phyloP scores from a whole-genome alignment of 306 rosid genomes.

The Hippophae rhamnoides region DNA sequence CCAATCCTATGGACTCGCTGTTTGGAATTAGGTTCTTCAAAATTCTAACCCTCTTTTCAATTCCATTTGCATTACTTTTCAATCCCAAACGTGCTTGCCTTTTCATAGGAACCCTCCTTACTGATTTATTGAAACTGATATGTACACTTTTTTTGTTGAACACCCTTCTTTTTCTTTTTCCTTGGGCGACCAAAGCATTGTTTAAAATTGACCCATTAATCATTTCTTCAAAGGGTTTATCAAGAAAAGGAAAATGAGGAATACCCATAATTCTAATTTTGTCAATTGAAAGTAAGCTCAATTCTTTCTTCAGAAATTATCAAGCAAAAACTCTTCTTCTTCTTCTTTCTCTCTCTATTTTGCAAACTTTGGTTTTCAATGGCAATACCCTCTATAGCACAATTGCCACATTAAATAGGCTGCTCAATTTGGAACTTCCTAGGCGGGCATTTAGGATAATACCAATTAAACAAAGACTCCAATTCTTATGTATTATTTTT shows the following conservation, averaged over 20 bases:
- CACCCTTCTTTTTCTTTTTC: conserved; percentile 11
- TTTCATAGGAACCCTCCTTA: conserved; percentile 38
- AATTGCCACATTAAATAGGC: conserved; percentile 13
- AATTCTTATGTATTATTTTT: background rate
- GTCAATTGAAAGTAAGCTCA: too few species aligned
- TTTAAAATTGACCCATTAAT: conserved; percentile 27
- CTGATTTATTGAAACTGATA: conserved; percentile 16
- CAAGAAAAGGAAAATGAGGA: conserved; percentile 31
- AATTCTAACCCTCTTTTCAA: conserved; percentile 47
- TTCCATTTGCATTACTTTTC: conserved; percentile 27
- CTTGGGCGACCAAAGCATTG: conserved; percentile 23
- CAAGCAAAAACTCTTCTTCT: too few species aligned
- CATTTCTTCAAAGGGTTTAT: background rate
- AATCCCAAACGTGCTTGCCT: conserved; percentile 22
- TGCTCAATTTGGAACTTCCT: background rate
- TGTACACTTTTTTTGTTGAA: background rate
- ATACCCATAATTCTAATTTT: conserved; percentile 29
- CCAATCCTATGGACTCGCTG: conserved; percentile 36
- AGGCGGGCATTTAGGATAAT: conserved; percentile 33
- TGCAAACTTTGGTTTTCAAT: too few species aligned
- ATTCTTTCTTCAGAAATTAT: too few species aligned
- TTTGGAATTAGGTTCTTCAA: conserved; percentile 59
- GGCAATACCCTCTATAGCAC: conserved; percentile 9
- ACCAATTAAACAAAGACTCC: conserved; percentile 9
- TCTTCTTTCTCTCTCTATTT: too few species aligned